These are phyloP conservation scores for Kazachstania taianensis DNA, from an alignment of 805 yeast genomes.

Conservation along the genomic window DNA sequence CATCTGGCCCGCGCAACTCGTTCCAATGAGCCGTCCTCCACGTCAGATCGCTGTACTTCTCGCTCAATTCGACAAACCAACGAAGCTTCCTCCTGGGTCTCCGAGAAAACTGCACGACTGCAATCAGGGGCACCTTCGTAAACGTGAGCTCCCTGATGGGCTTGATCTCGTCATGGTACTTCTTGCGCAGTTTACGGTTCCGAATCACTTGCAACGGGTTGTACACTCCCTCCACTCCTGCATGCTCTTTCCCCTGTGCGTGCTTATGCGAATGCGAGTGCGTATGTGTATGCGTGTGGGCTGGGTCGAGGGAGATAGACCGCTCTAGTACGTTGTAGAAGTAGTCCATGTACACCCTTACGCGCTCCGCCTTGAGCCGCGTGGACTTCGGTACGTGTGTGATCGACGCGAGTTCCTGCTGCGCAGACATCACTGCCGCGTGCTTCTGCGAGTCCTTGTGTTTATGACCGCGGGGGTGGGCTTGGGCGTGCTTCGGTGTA, in stretches of 20 bases:
- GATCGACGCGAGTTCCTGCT: conserved; percentile 1
- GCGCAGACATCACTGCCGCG: background rate
- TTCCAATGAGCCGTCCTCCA: conserved; percentile 37
- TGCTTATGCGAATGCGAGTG: background rate
- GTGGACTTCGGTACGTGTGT: conserved; percentile 13
- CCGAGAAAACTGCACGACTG: conserved; percentile 44
- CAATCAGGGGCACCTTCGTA: conserved; percentile 50
- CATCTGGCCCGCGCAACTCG: conserved; percentile 23
- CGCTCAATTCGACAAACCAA: conserved; percentile 61
- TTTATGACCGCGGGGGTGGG: background rate
- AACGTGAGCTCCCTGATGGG: conserved; percentile 36
- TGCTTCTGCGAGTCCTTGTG: background rate
- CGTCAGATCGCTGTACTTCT: conserved; percentile 42
- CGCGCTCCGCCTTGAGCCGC: conserved; percentile 24
- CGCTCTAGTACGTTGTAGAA: conserved; percentile 42
- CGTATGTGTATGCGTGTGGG: background rate
- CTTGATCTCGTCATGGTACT: conserved; percentile 31
- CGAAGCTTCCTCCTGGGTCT: conserved; percentile 33
- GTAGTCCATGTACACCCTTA: conserved; percentile 32
- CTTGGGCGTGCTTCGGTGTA: background rate
- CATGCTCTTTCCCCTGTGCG: conserved; percentile 13
- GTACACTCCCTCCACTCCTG: conserved; percentile 56
- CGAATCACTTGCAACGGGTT: conserved; percentile 80
- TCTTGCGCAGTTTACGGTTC: conserved; percentile 50
- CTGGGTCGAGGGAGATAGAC: conserved; percentile 22